Base-by-base conservation (phyloP, 2,329 filamentous ascomycete species). In the Aspergillus texensis region DNA sequence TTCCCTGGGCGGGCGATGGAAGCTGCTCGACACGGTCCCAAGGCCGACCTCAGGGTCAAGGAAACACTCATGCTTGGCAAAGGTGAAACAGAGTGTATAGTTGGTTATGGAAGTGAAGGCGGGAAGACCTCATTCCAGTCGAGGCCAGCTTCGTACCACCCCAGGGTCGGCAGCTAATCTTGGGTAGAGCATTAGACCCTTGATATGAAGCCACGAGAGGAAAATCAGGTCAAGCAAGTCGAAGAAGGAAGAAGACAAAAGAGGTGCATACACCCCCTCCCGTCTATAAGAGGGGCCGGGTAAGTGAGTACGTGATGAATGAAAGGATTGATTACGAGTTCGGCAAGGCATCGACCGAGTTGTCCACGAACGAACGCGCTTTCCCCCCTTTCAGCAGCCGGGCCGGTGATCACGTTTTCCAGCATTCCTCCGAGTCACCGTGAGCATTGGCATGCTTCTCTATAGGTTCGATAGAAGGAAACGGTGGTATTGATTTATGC, bases 11-110 rank as follows among this genome's bases (percentile, higher is more conserved):
- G 64, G 50, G 61, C 60, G 54, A 65, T 64, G 60, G 67, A 58
- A 52, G 57, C 67, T 48, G 65, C 69, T 36, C 71, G 68, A 67
- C 70, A 75, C 48, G 71, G 70, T 48, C 70, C 62, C 62, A 74
- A 65, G 14, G 69, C 72, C 59, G 67, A 70, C 62, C 70, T 68
- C 69, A 75, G 61, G 63, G 69, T 67, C 48, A 67, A 55, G 26
- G 70, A 52, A 43, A 63, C 70, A 70, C 70, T 72, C 73, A 75
- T 76, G 46, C 50, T 61, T 56, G 61, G 26, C 21, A 43, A 26
- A 16, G 16, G 26, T 21, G 50, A 52, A 11, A 21, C 11, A 52
- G 30, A 6, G 30, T 39, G 52, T 14, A 24, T 34, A 12, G 45
- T 32, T 26, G 45, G 32, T 28, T 57, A 61, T 24, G 52, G 14